phyloP scores from a whole-genome alignment of 805 yeast genomes.

The Kregervanrija delftensis region DNA sequence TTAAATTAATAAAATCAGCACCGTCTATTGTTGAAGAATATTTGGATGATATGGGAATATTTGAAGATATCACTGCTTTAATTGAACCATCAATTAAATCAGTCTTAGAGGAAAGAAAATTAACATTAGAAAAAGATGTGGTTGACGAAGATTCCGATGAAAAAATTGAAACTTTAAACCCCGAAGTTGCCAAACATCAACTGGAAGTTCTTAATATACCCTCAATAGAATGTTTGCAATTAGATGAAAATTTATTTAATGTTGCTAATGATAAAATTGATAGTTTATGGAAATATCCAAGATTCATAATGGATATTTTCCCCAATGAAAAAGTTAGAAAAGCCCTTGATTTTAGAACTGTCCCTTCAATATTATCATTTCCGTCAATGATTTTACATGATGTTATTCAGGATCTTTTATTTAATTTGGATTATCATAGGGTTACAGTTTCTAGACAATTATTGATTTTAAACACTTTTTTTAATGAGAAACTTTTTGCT shows the following conservation, averaged over 20 bases:
- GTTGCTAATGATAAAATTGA: conserved; percentile 47
- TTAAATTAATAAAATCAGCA: conserved; percentile 3
- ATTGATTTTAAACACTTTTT: conserved; percentile 64
- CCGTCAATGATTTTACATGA: conserved; percentile 67
- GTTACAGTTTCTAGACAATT: conserved; percentile 81
- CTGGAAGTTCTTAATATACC: conserved; percentile 25
- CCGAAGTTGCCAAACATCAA: conserved; percentile 17
- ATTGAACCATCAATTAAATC: conserved; percentile 14
- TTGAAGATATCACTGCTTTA: conserved; percentile 29
- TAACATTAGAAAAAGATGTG: not conserved
- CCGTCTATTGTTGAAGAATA: conserved; percentile 42
- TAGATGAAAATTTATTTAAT: conserved; percentile 26
- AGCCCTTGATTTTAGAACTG: conserved; percentile 49
- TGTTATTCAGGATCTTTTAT: conserved; percentile 63
- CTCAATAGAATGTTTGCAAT: conserved; percentile 28
- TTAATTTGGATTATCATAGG: conserved; percentile 82
- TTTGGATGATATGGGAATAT: conserved; percentile 35
- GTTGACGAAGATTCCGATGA: conserved; percentile 7
- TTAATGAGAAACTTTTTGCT: conserved; percentile 58
- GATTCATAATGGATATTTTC: conserved; percentile 57
- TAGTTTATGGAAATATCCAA: conserved; percentile 59
- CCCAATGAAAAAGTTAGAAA: conserved; percentile 30
- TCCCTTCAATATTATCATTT: conserved; percentile 45
- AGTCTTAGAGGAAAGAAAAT: conserved; percentile 6
- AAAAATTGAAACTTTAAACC: conserved; percentile 1